Evolutionary conservation across 495 filamentous ascomycete genomes (phyloP).

Genomic region (Penicillium subrubescens): DNA sequence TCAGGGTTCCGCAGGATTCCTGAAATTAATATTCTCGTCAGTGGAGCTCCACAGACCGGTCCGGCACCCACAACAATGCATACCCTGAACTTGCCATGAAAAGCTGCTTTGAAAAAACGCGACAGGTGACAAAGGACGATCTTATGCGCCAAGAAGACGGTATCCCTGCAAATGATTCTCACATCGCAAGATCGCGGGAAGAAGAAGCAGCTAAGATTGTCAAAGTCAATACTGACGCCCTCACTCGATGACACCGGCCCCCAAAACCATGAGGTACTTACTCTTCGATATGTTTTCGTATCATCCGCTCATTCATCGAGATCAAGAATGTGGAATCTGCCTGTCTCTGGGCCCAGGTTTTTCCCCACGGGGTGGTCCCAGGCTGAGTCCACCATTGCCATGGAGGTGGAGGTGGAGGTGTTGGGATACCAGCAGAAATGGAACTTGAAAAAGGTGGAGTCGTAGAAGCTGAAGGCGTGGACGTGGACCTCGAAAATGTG

Average conservation of each 20-base stretch:
- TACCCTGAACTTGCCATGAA: background rate
- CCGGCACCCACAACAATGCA: background rate
- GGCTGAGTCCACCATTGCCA: background rate
- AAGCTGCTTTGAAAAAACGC: background rate
- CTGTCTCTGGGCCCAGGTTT: background rate
- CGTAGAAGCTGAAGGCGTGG: background rate
- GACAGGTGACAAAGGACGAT: background rate
- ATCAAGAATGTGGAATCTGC: background rate
- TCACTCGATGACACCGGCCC: background rate
- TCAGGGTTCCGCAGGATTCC: background rate
- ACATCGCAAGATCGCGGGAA: background rate
- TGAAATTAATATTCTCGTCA: background rate
- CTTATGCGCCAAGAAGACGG: background rate
- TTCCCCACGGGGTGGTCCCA: background rate
- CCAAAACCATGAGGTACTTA: background rate
- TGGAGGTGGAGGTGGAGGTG: background rate
- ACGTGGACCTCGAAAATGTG: background rate
- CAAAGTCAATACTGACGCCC: background rate
- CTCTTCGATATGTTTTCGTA: background rate
- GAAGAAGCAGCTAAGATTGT: background rate
- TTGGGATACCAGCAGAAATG: background rate
- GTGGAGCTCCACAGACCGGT: background rate
- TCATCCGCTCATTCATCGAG: background rate
- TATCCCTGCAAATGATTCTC: background rate
- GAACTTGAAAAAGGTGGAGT: background rate